phyloP scores from a whole-genome alignment of 2,329 filamentous ascomycete genomes.

The Pseudogymnoascus sp. region DNA sequence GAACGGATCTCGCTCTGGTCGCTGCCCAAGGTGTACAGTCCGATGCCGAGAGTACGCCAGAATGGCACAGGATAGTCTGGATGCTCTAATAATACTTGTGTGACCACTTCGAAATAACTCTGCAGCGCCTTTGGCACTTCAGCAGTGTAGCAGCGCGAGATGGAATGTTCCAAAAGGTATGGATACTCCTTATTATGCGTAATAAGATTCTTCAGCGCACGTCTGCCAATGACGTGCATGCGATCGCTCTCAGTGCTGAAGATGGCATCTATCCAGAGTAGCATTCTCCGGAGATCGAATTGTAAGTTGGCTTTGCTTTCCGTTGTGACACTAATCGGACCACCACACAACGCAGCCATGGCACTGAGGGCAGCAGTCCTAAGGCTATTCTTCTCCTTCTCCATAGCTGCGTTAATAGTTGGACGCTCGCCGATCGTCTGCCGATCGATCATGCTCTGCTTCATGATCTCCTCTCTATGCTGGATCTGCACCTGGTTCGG shows the following conservation, averaged over 20 bases:
- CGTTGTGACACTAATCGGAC: slow-evolving; percentile 77
- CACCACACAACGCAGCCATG: slow-evolving; percentile 87
- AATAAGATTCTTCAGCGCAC: slow-evolving; percentile 83
- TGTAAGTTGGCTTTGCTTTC: slow-evolving; percentile 81
- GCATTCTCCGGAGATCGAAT: slow-evolving; percentile 87
- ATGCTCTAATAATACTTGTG: slow-evolving; percentile 74
- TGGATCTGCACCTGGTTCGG: slow-evolving; percentile 79
- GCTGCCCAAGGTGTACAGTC: slow-evolving; percentile 86
- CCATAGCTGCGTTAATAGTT: slow-evolving; percentile 79
- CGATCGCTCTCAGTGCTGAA: slow-evolving; percentile 88
- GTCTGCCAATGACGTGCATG: slow-evolving; percentile 80
- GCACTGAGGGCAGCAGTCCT: slow-evolving; percentile 84
- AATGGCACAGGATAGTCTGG: slow-evolving; percentile 77
- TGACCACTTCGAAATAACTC: slow-evolving; percentile 91
- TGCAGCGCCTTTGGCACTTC: slow-evolving; percentile 76
- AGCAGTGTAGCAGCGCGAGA: slow-evolving; percentile 81
- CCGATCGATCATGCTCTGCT: slow-evolving; percentile 73
- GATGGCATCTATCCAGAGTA: slow-evolving; percentile 91
- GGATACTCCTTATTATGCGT: slow-evolving; percentile 81
- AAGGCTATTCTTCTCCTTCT: slow-evolving; percentile 92
- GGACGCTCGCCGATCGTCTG: slow-evolving; percentile 65
- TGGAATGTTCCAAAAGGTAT: slow-evolving; percentile 79
- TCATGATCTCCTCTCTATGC: slow-evolving; percentile 77
- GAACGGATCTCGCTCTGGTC: slow-evolving; percentile 82
- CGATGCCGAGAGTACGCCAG: slow-evolving; percentile 83